phyloP scores from a whole-genome alignment of 108 stramenopile genomes.

The Skeletonema costatum region DNA sequence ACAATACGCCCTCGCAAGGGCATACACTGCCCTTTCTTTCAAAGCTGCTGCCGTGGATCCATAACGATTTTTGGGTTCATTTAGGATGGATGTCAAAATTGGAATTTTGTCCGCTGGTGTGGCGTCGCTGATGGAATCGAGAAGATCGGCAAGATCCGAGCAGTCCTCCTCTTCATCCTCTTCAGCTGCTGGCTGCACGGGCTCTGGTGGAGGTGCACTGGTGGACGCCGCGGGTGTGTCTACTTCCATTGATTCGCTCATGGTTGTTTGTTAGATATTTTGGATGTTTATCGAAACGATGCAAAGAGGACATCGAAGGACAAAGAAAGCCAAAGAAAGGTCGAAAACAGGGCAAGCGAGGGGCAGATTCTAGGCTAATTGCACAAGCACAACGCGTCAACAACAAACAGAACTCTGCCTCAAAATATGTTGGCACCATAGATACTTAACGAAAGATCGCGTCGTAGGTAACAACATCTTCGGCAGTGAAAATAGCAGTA shows the following conservation, averaged over 20 bases:
- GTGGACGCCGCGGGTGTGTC: slow-evolving; percentile 10
- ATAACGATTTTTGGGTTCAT: slow-evolving; percentile 54
- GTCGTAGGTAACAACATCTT: too few species aligned
- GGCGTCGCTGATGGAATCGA: slow-evolving; percentile 43
- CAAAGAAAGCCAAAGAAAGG: background rate
- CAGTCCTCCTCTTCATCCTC: slow-evolving; percentile 49
- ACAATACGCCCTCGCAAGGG: slow-evolving; percentile 88
- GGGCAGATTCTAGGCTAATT: too few species aligned
- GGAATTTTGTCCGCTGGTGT: slow-evolving; percentile 48
- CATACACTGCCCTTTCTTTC: slow-evolving; percentile 94
- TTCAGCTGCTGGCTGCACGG: background rate
- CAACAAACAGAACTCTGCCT: too few species aligned
- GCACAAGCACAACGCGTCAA: too few species aligned
- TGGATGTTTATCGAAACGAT: background rate
- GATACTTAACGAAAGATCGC: too few species aligned
- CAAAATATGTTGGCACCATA: too few species aligned
- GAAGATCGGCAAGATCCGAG: slow-evolving; percentile 43
- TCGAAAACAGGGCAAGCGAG: too few species aligned
- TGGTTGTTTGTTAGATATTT: background rate
- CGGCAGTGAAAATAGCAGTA: background rate
- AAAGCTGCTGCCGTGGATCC: slow-evolving; percentile 77
- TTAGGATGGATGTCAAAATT: slow-evolving; percentile 58
- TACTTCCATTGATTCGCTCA: slow-evolving; percentile 42
- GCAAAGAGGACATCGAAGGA: background rate
- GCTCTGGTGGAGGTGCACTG: background rate